Evolutionary conservation across 148 eudicot species (phyloP), one percentile per base, ranked within the genome.

Genomic region (Beta vulgaris): DNA sequence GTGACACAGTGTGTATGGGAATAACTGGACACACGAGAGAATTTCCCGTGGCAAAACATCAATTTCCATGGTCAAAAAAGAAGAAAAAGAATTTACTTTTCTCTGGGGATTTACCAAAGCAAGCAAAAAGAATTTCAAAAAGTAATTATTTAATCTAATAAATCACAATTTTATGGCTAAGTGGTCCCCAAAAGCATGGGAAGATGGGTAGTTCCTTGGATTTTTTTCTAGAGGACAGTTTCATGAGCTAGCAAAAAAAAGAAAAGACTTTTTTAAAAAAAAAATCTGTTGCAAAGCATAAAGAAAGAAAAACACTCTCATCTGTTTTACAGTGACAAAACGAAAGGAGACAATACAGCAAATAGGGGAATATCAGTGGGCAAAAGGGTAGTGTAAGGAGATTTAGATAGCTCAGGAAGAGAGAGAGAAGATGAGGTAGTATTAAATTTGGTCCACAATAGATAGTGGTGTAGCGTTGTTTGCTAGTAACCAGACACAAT

Each of bases 361-460:
- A 87, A 71, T 76, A 53, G 58, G 81, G 80, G 84, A 86, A 80
- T 82, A 80, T 82, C 83, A 84, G 87, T 64, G 80, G 78, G 83
- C 84, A 81, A 85, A 80, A 74, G 31, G 69, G 76, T 60, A 77
- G 80, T 69, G 60, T 57, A 70, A n/a, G 64, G 70, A 46, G 80
- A 63, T 68, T 68, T 37, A 59, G 84, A 81, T 66, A 77, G 68
- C 77, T 77, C 69, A 70, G 53, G 13, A 32, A 25, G 73, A 59
- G 65, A 73, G 71, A 58, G 63, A 73, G 23, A 39, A 0, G 2
- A 40, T 64, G 37, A 43, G 18, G 28, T 53, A 46, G 21, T 71
- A 72, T 29, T 73, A 58, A 73, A 68, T n/a, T 74, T 64, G 76
- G 79, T 66, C 71, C 82, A 72, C 66, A 21, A 23, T 26, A 35